Evolutionary conservation across 208 protist genomes (phyloP).

Genomic region (Trypanosoma mega): DNA sequence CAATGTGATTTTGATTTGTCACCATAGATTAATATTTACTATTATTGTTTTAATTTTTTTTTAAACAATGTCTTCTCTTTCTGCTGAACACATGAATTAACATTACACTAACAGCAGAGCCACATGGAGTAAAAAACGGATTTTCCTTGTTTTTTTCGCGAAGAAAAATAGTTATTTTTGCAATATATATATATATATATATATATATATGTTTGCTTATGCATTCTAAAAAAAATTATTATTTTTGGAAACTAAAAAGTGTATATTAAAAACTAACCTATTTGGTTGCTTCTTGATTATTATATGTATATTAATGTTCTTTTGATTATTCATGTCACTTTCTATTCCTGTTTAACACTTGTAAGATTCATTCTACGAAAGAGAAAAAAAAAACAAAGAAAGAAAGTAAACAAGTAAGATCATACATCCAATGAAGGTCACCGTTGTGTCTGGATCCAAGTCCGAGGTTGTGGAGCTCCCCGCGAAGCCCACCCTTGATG

Average conservation of each 20-base stretch:
- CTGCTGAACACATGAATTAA: not conserved
- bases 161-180: not conserved
- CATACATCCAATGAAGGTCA: constrained; percentile 63
- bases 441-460: constrained; percentile 46
- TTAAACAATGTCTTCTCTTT: too few relatives aligned
- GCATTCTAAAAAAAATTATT: too few relatives aligned
- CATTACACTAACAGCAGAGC: not conserved
- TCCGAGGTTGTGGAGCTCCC: constrained; percentile 61
- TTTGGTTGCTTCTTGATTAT: too few relatives aligned
- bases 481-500: constrained; percentile 53
- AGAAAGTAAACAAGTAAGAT: not conserved
- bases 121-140: not conserved
- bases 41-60: not conserved
- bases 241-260: too few relatives aligned
- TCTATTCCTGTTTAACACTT: not conserved
- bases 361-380: not conserved
- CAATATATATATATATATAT: not conserved
- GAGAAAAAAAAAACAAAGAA: not conserved
- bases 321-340: too few relatives aligned
- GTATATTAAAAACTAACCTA: too few relatives aligned
- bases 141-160: not conserved
- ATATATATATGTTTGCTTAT: too few relatives aligned
- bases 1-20: too few relatives aligned
- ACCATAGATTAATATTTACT: too few relatives aligned
- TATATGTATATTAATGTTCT: not conserved